Percentiles rank a stretch among this genome's conserved stretches.
Evolutionary conservation across 306 rosid species (phyloP).

Genomic region (Ochetophila trinervis): DNA sequence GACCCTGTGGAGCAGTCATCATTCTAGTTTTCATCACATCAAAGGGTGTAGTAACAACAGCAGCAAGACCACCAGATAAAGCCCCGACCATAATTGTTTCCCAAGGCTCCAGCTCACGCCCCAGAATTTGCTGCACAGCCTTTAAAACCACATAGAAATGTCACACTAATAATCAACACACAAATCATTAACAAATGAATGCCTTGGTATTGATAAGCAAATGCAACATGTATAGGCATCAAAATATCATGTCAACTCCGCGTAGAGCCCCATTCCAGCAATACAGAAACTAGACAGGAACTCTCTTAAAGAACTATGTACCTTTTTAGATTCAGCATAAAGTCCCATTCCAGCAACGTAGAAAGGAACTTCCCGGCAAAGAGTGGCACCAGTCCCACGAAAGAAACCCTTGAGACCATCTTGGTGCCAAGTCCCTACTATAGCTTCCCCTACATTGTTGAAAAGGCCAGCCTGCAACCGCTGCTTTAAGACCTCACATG

Average conservation of each 20-base stretch:
- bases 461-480: slow-evolving; percentile 95
- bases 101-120: slow-evolving; percentile 89
- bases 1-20: slow-evolving; percentile 92
- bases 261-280: background rate
- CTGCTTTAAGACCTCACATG: slow-evolving; percentile 96
- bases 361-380: slow-evolving; percentile 98
- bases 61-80: slow-evolving; percentile 92
- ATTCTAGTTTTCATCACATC: slow-evolving; percentile 99
- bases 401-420: slow-evolving; percentile 97
- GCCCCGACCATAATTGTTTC: slow-evolving; percentile 96
- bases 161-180: slow-evolving; percentile 4
- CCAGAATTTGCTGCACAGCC: slow-evolving; percentile 68
- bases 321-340: slow-evolving; percentile 97
- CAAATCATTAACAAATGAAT: background rate
- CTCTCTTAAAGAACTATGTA: slow-evolving; percentile 20
- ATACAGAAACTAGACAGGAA: background rate
- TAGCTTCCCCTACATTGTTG: slow-evolving; percentile 81
- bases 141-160: slow-evolving; percentile 28
- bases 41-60: slow-evolving; percentile 90
- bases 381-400: slow-evolving; percentile 99
- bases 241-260: background rate
- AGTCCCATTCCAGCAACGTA: slow-evolving; percentile 99
- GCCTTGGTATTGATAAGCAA: background rate
- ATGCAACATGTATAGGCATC: background rate
- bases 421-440: slow-evolving; percentile 83